These are phyloP conservation scores for Russula griseocarnosa DNA, from an alignment of 768 basidiomycete genomes.

Conservation along the genomic window DNA sequence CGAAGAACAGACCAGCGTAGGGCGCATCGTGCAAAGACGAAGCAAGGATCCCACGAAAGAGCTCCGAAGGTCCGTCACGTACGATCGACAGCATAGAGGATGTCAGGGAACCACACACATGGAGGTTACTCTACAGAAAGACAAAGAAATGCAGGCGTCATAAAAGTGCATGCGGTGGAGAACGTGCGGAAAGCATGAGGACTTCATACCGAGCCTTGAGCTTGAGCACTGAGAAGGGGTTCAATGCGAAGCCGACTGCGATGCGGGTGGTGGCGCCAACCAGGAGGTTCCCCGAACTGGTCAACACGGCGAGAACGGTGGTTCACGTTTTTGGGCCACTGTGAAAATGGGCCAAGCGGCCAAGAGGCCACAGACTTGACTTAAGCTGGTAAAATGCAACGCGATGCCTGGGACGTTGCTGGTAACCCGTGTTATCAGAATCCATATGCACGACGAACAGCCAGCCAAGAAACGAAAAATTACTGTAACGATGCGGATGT, in stretches of 20 bases:
- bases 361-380: too few species aligned
- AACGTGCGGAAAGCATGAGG: slow-evolving; percentile 26
- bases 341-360: too few species aligned
- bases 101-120: slow-evolving; percentile 60
- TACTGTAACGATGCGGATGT: too few species aligned
- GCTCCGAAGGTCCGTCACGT: slow-evolving; percentile 71
- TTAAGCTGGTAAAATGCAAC: too few species aligned
- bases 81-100: slow-evolving; percentile 56
- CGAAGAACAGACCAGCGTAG: slow-evolving; percentile 85
- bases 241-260: slow-evolving; percentile 75
- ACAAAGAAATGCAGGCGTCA: background rate
- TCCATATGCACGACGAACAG: too few species aligned
- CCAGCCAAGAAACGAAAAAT: background rate
- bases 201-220: slow-evolving; percentile 95
- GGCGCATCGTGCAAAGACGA: slow-evolving; percentile 93
- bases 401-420: too few species aligned
- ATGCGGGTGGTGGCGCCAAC: slow-evolving; percentile 86
- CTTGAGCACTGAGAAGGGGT: slow-evolving; percentile 86
- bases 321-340: too few species aligned
- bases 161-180: background rate
- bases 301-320: slow-evolving; percentile 72
- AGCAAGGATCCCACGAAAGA: slow-evolving; percentile 81
- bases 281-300: slow-evolving; percentile 74
- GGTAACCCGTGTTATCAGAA: too few species aligned
- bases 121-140: slow-evolving; percentile 69